Evolutionary conservation across 1,284 basidiomycete species (phyloP).

Genomic region (Sanghuangporus weigelae): DNA sequence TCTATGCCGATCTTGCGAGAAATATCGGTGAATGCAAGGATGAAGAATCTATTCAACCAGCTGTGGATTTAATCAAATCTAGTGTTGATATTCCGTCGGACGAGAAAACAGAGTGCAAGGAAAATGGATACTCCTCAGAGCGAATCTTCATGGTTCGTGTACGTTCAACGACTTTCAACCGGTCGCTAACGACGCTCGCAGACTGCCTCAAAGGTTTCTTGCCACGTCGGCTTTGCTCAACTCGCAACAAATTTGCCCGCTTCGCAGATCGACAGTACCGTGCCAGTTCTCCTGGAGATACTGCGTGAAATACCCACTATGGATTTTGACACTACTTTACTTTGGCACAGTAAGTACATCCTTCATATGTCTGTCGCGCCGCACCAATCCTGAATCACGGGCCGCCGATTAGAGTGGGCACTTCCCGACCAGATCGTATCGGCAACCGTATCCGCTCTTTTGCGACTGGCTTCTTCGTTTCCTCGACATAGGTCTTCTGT

Average conservation of each 20-base stretch:
- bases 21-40: slow-evolving; percentile 50
- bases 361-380: background rate
- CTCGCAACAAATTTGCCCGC: slow-evolving; percentile 60
- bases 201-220: slow-evolving; percentile 63
- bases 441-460: slow-evolving; percentile 67
- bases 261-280: slow-evolving; percentile 42
- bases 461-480: slow-evolving; percentile 57
- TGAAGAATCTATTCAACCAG: slow-evolving; percentile 36
- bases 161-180: background rate
- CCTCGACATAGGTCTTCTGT: slow-evolving; percentile 42
- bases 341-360: slow-evolving; percentile 60
- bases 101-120: slow-evolving; percentile 7
- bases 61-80: slow-evolving; percentile 54
- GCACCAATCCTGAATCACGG: background rate
- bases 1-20: slow-evolving; percentile 74
- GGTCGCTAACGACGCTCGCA: slow-evolving; percentile 19
- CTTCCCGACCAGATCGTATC: slow-evolving; percentile 77
- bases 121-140: slow-evolving; percentile 24
- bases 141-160: slow-evolving; percentile 56
- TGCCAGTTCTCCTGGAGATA: slow-evolving; percentile 58
- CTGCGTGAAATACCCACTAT: slow-evolving; percentile 65
- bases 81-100: slow-evolving; percentile 42
- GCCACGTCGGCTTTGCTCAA: slow-evolving; percentile 75
- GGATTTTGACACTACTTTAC: slow-evolving; percentile 71
- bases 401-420: slow-evolving; percentile 56